Base-by-base conservation (phyloP, 116 monocot species). In the Phalaenopsis hybrid region DNA sequence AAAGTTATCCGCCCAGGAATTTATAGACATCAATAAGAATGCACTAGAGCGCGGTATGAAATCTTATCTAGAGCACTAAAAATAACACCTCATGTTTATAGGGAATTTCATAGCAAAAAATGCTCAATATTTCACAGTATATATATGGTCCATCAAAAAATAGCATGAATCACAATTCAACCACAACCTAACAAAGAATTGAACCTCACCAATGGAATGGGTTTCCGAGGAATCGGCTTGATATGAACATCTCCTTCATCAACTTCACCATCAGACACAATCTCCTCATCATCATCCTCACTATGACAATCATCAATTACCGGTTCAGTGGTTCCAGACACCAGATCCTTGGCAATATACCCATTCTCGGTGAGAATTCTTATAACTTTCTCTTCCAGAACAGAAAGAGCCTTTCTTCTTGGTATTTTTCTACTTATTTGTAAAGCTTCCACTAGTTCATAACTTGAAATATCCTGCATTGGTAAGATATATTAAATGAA, bases 181-280 rank as follows among this genome's bases (percentile, higher is more conserved):
- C 31, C 9, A 49, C 12, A 69, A 49, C 3, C 9, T 17, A 5
- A 67, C 57, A 63, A 43, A 44, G 58, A 8, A 52, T 52, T 72
- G 12, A 72, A 10, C 41, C 82, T 90, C 23, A 97, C 96, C 89
- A 89, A 79, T 69, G 90, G 95, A 21, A 80, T 57, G 28, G 85
- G 82, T 82, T 93, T 94, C 49, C 93, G 81, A 65, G 85, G 70
- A 65, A 89, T 52, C 46, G 98, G 98, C 84, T 93, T 95, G 81
- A 99, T 99, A 81, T 93, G 98, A 85, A 99, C 86, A 88, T 99
- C 98, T 51, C 98, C 98, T 89, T 99, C 95, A 85, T 99, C 98
- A 12, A 99, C 90, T 86, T 93, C 93, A 85, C 98, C 98, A 90
- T 99, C 93, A 49, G 41, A 82, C 48, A 93, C 88, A 79, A 89